These are phyloP conservation scores for Colletotrichum lindemuthianum DNA, from an alignment of 2,329 filamentous ascomycete species.

Conservation along the genomic window DNA sequence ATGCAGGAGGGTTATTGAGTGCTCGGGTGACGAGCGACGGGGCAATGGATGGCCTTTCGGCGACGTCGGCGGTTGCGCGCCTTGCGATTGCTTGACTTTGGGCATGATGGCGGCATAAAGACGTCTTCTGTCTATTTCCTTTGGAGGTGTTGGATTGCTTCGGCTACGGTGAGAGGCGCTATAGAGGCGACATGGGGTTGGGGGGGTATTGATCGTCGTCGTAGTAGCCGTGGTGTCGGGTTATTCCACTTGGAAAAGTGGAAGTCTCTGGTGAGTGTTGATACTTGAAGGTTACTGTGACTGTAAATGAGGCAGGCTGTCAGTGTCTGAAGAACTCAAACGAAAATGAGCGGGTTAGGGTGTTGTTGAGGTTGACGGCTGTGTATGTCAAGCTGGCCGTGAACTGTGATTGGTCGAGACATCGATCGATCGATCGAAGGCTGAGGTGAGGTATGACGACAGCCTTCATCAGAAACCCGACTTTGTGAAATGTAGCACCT, in stretches of 20 bases:
- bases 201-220: neutral
- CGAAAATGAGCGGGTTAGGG: neutral
- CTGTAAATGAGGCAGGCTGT: neutral
- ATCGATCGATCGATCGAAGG: constrained; percentile 48
- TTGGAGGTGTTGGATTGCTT: neutral
- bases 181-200: neutral
- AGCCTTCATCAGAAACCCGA: constrained; percentile 8
- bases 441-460: constrained; percentile 28
- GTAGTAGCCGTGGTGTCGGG: constrained; percentile 14
- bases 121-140: constrained; percentile 19
- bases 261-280: neutral
- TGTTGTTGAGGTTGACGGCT: constrained; percentile 18
- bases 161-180: neutral
- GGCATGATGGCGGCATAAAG: constrained; percentile 44
- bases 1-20: constrained; percentile 59
- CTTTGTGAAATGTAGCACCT: constrained; percentile 18
- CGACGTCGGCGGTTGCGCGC: constrained; percentile 39
- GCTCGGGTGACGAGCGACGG: constrained; percentile 54
- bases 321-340: neutral
- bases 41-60: constrained; percentile 53
- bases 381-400: constrained; percentile 12
- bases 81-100: constrained; percentile 39
- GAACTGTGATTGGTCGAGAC: constrained; percentile 40
- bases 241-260: neutral
- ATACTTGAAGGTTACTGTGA: neutral